Evolutionary conservation across 768 basidiomycete species (phyloP), one percentile per base, ranked within the genome.

Genomic region (Auricularia sp.): DNA sequence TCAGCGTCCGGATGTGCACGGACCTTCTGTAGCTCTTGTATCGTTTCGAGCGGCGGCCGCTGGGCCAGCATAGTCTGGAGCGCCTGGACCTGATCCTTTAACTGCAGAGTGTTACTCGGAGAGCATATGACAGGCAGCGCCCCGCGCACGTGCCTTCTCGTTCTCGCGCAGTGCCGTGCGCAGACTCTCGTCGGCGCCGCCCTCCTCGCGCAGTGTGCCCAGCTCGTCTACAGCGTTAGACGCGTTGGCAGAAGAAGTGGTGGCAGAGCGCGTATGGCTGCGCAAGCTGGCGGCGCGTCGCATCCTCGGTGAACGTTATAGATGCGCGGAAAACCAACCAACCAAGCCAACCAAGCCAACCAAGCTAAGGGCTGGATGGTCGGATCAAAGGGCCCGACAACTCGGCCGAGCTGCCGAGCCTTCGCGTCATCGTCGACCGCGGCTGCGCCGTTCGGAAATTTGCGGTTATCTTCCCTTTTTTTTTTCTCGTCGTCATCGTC

Each of bases 121-220:
- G 14, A 8, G 34, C 36, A 64, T 12, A 7, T 62, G 43, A 12
- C 33, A 23, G 16, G 3, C 61, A 33, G 7, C n/a, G 60, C 29
- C 47, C 23, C 35, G 33, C 23, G 56, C 10, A 63, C 71, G 61
- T 47, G 87, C 87, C 76, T 80, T 86, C 74, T 90, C 88, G 66
- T 83, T 84, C 72, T 90, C 87, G 62, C 87, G 76, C 58, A 87
- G 85, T 66, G 84, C 86, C 58, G 87, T 87, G 34, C 87, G 72
- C 54, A 90, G 75, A 56, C 88, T 85, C 60, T 81, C 75, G 65
- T 88, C 87, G 39, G 83, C 80, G 33, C 67, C 65, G 6, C 76
- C 74, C 71, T 90, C 89, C 59, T 79, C 78, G 36, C 90, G 75
- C 23, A 81, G 70, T 43, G 23, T 34, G 8, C 83, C 80, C 3